Percentiles rank a stretch among this genome's conserved stretches.
Evolutionary conservation across 73 alveolate genomes (phyloP).

Genomic region (Paramecium sonneborni): DNA sequence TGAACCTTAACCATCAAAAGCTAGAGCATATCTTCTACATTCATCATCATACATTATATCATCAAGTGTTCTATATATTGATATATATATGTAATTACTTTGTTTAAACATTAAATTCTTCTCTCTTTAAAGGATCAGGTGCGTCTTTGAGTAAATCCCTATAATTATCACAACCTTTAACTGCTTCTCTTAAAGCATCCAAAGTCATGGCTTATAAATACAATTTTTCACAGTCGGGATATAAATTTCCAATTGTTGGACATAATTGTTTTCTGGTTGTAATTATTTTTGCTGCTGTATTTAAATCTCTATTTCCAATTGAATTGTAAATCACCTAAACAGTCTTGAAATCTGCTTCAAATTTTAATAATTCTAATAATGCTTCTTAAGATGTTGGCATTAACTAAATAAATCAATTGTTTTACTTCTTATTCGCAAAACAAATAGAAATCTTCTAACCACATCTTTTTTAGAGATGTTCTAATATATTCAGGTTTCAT

Average conservation of each 20-base stretch:
- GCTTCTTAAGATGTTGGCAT: conserved; percentile 76
- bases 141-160: conserved; percentile 86
- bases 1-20: conserved; percentile 59
- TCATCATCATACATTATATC: conserved; percentile 87
- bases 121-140: conserved; percentile 86
- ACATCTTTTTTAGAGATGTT: conserved; percentile 77
- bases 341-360: conserved; percentile 97
- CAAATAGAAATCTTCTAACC: conserved; percentile 96
- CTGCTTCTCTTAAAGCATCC: conserved; percentile 90
- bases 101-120: conserved; percentile 76
- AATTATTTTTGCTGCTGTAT: conserved; percentile 85
- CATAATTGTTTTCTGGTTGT: conserved; percentile 91
- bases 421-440: conserved; percentile 85
- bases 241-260: conserved; percentile 92
- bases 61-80: conserved; percentile 80
- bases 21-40: conserved; percentile 78
- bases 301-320: conserved; percentile 79
- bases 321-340: conserved; percentile 95
- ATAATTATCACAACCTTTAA: conserved; percentile 86
- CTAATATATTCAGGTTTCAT: conserved; percentile 70
- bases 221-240: conserved; percentile 92
- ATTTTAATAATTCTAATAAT: conserved; percentile 90
- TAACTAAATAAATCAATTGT: background rate
- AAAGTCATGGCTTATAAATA: conserved; percentile 82
- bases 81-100: background rate